Evolutionary conservation across 352 stramenopile species (phyloP).

Genomic region (Globisporangium barbulae): DNA sequence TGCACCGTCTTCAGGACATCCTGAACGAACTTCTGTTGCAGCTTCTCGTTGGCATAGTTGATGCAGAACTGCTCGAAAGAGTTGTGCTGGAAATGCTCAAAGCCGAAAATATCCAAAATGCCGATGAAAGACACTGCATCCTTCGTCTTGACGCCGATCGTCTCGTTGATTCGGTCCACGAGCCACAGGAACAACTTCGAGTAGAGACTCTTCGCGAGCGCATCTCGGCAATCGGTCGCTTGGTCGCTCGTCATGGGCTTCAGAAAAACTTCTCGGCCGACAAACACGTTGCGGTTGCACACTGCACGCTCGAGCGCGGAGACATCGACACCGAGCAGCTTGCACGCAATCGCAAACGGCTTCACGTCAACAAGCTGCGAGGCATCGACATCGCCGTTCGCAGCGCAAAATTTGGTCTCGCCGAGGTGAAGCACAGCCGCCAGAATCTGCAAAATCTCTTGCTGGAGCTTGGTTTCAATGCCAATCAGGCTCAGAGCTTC

Average conservation of each 20-base stretch:
- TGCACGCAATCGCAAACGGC: constrained; percentile 54
- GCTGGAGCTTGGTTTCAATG: constrained; percentile 74
- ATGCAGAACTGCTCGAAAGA: constrained; percentile 96
- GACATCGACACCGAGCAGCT: constrained; percentile 54
- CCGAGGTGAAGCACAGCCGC: constrained; percentile 90
- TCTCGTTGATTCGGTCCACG: constrained; percentile 92
- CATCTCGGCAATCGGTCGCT: constrained; percentile 87
- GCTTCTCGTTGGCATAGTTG: constrained; percentile 95
- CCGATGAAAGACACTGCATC: constrained; percentile 80
- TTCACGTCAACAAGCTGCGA: constrained; percentile 57
- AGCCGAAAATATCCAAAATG: constrained; percentile 98
- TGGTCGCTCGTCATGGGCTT: constrained; percentile 87
- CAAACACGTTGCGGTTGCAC: constrained; percentile 81
- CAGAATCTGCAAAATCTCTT: constrained; percentile 89
- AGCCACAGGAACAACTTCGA: constrained; percentile 95
- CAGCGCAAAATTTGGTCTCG: constrained; percentile 84
- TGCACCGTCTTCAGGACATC: constrained; percentile 91
- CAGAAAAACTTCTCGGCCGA: constrained; percentile 72
- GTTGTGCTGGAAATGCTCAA: constrained; percentile 97
- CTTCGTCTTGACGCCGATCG: constrained; percentile 67
- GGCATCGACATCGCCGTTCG: constrained; percentile 76
- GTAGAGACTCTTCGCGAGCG: constrained; percentile 94
- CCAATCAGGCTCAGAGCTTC: constrained; percentile 89
- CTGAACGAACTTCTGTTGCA: constrained; percentile 90
- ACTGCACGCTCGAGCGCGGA: constrained; percentile 60